Base-by-base conservation (phyloP, 164 flowering plant species). In the Magnolia officinalis region DNA sequence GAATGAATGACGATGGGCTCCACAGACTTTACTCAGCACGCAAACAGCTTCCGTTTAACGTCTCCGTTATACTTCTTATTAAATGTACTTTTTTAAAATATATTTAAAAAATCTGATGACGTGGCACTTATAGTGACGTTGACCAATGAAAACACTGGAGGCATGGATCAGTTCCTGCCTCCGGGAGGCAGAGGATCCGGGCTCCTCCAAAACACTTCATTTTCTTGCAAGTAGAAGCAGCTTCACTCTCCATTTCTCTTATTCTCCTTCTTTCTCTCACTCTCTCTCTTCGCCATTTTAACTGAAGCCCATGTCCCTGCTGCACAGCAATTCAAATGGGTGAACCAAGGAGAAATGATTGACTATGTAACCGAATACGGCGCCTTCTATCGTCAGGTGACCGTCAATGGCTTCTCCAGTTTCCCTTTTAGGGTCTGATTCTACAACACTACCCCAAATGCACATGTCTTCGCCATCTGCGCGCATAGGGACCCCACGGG, bases 291-390 rank as follows among this genome's bases (percentile, higher is more conserved):
- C 67, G 8, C 67, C 67, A 21, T 63, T 74, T 6, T 64, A 2
- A 76, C 84, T 23, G 71, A 81, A 29, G 87, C 90, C 5, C 1
- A 6, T 0, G 95, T 91, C n/a, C 90, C 90, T 14, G n/a, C 81
- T 20, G 80, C 85, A 0, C 76, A 74, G 1, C 83, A 84, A 4
- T 89, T 90, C 83, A 80, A 78, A 65, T 74, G 16, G 45, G 84
- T 85, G 9, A 89, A 87, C 31, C 63, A 77, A 37, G 91, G 89
- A 4, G 86, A 82, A 5, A 83, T 87, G 24, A 89, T 87, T 0
- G 71, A 49, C 1, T 82, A 81, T 64, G 70, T 76, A 2, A 78
- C 76, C 1, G 94, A 90, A 72, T 90, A 88, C 8, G 84, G 55
- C 65, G 89, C 77, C 10, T 26, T 50, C 61, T 87, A 86, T 26